These are phyloP conservation scores for Ophiognomonia clavigignenti-juglandacearum DNA, from an alignment of 2,329 filamentous ascomycete genomes.

Conservation along the genomic window DNA sequence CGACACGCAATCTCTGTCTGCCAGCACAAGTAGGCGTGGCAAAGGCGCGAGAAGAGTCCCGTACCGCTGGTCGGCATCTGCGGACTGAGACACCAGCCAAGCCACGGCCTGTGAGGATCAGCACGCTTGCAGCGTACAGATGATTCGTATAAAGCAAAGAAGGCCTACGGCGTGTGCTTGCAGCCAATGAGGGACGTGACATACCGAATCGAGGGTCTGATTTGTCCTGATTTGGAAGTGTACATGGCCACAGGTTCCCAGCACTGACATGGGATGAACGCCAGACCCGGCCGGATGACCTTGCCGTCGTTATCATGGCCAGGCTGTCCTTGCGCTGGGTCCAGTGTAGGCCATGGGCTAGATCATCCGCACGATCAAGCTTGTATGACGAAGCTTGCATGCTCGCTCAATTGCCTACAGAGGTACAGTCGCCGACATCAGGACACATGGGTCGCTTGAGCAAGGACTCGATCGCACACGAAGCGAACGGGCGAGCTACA, in stretches of 20 bases:
- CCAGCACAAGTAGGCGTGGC: background rate
- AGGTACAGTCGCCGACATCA: no score
- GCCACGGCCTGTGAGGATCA: constrained; percentile 17
- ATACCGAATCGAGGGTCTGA: constrained; percentile 12
- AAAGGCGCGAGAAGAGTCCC: background rate
- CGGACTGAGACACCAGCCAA: constrained; percentile 12
- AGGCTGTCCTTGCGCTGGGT: background rate
- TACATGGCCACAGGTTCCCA: constrained; percentile 1
- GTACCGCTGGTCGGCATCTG: constrained; percentile 2
- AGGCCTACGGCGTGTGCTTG: background rate
- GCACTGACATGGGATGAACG: background rate
- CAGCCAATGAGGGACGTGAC: constrained; percentile 15
- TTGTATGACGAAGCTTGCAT: background rate
- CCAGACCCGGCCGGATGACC: background rate
- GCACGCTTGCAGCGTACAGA: constrained; percentile 12
- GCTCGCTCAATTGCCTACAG: no score
- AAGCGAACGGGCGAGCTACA: no score
- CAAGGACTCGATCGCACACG: no score
- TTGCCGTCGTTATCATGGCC: background rate
- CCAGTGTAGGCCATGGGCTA: background rate
- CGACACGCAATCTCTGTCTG: background rate
- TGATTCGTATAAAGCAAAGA: constrained; percentile 15
- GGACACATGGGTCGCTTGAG: no score
- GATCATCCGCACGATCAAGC: background rate
- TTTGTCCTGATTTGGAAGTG: constrained; percentile 10